Conservation (phyloP, 78 protist species). For the Dictyostelium brefeldianum region DNA sequence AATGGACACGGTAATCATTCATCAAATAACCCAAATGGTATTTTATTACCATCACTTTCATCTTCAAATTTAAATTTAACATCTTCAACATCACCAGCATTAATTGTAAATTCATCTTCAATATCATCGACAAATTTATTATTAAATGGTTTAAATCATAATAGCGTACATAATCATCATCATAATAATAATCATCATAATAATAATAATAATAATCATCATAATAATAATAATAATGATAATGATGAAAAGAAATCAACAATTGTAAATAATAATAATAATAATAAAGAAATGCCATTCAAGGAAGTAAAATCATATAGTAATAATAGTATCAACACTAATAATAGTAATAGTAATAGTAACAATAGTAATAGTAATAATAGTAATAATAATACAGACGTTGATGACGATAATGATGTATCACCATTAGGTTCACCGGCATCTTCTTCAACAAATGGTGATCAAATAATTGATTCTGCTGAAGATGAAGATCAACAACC, state of each 20-base stretch:
- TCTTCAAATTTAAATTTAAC: constrained; percentile 29
- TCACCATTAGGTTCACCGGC: not conserved
- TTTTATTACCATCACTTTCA: constrained; percentile 24
- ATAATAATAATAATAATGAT: not conserved
- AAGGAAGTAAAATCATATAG: too few relatives aligned
- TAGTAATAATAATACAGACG: too few relatives aligned
- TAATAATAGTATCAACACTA: too few relatives aligned
- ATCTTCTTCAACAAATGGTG: constrained; percentile 3
- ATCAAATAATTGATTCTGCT: too few relatives aligned
- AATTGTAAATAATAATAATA: not conserved
- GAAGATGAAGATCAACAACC: too few relatives aligned
- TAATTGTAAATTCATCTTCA: not conserved
- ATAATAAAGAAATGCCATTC: too few relatives aligned
- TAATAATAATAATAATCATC: not conserved
- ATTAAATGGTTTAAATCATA: not conserved
- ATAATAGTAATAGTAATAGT: too few relatives aligned
- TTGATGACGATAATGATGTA: not conserved
- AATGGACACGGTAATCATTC: not conserved
- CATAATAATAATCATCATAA: not conserved
- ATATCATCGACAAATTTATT: constrained; percentile 12
- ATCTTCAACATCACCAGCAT: not conserved
- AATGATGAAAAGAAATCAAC: not conserved
- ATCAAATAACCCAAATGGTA: constrained; percentile 9
- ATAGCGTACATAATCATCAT: too few relatives aligned
- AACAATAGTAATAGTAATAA: too few relatives aligned